A percentile compares a stretch with the other conserved stretches of the same genome.
These are phyloP conservation scores for Mycena latifolia DNA, from an alignment of 768 basidiomycete species.

Conservation along the genomic window DNA sequence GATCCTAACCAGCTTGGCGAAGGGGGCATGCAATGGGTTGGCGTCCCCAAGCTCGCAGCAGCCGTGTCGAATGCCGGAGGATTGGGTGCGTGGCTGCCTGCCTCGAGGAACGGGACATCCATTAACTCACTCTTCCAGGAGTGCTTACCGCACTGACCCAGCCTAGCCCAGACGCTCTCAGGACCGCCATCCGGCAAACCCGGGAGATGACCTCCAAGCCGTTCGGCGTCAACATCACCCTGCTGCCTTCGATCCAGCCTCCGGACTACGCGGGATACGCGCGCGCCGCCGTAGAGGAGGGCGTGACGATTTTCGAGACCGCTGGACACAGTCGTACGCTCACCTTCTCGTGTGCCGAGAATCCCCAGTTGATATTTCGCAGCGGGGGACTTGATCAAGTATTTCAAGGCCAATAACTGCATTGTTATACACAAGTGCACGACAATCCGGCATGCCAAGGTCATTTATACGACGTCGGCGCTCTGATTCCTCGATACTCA, in stretches of 20 bases:
- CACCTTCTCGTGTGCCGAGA: neutral
- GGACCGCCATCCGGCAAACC: constrained; percentile 85
- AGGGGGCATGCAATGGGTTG: constrained; percentile 96
- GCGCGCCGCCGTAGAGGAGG: constrained; percentile 86
- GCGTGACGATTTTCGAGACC: constrained; percentile 91
- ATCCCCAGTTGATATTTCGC: neutral
- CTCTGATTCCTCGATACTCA: neutral
- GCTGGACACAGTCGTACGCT: constrained; percentile 89
- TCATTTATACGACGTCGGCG: constrained; percentile 37
- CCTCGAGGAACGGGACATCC: neutral
- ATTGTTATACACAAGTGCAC: constrained; percentile 94
- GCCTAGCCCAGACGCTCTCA: constrained; percentile 85
- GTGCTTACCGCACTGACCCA: constrained; percentile 92
- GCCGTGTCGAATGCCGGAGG: constrained; percentile 90
- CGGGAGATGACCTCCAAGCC: constrained; percentile 75
- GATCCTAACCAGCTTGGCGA: neutral
- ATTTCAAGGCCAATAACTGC: constrained; percentile 83
- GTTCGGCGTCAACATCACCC: constrained; percentile 89
- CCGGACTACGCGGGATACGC: constrained; percentile 93
- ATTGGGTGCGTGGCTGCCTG: constrained; percentile 60
- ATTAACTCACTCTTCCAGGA: constrained; percentile 53
- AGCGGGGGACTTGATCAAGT: constrained; percentile 85
- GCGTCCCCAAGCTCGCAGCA: constrained; percentile 77
- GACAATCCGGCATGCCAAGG: constrained; percentile 87
- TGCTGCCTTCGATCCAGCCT: constrained; percentile 91